Percentiles rank a stretch among this genome's conserved stretches.
These are phyloP conservation scores for Corylus heterophylla DNA, from an alignment of 306 rosid genomes.

Conservation along the genomic window DNA sequence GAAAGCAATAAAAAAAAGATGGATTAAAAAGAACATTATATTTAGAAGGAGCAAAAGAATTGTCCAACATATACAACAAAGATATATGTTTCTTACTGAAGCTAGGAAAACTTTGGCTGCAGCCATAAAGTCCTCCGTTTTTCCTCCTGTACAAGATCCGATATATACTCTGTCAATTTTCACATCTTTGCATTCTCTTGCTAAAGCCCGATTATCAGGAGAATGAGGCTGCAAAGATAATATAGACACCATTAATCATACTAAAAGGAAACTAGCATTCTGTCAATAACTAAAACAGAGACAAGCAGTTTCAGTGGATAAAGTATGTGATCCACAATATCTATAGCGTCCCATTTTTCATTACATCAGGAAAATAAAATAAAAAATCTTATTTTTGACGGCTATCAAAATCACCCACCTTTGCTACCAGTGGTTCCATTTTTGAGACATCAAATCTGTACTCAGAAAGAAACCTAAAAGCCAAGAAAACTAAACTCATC, in stretches of 20 bases:
- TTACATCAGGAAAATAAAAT: background rate
- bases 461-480: constrained; percentile 69
- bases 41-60: background rate
- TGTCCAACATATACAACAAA: background rate
- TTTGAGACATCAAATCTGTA: constrained; percentile 83
- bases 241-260: constrained; percentile 19
- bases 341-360: background rate
- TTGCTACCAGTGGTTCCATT: constrained; percentile 89
- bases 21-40: background rate
- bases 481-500: constrained; percentile 21
- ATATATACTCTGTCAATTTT: constrained; percentile 89
- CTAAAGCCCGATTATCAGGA: constrained; percentile 91
- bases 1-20: no score
- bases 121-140: constrained; percentile 87
- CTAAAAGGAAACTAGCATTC: background rate
- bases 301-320: background rate
- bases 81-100: constrained; percentile 49
- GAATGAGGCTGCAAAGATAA: constrained; percentile 80
- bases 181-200: constrained; percentile 95
- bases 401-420: constrained; percentile 46
- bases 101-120: constrained; percentile 79
- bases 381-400: background rate
- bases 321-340: background rate
- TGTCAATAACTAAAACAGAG: background rate
- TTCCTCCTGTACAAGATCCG: constrained; percentile 95